Evolutionary conservation across 495 filamentous ascomycete species (phyloP).

Genomic region (Terfezia claveryi): DNA sequence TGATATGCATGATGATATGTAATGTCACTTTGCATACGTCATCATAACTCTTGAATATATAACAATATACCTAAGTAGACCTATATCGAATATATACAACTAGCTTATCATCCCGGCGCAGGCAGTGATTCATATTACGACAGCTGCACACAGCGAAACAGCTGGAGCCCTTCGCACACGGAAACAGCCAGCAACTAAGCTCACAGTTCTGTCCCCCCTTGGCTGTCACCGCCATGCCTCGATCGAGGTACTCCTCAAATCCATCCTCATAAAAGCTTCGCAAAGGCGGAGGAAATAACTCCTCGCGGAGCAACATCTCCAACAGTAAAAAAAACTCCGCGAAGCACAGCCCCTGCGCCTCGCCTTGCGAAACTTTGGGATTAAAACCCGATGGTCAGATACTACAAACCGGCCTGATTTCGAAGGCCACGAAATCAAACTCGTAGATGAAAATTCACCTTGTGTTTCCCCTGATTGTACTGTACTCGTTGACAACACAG

Average conservation of each 20-base stretch:
- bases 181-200: too few relatives aligned
- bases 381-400: constrained; percentile 42
- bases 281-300: constrained; percentile 7
- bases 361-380: constrained; percentile 28
- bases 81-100: too few relatives aligned
- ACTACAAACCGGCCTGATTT: constrained; percentile 55
- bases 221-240: too few relatives aligned
- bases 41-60: too few relatives aligned
- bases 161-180: too few relatives aligned
- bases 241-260: not conserved
- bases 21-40: too few relatives aligned
- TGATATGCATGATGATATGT: too few relatives aligned
- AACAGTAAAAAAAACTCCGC: constrained; percentile 34
- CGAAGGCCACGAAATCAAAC: constrained; percentile 47
- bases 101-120: too few relatives aligned
- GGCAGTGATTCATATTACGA: too few relatives aligned
- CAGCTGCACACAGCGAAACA: too few relatives aligned
- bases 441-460: constrained; percentile 49
- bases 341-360: constrained; percentile 30
- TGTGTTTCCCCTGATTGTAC: constrained; percentile 50
- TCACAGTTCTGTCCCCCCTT: too few relatives aligned
- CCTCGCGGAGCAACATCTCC: constrained; percentile 21
- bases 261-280: constrained; percentile 49
- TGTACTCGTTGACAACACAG: constrained; percentile 59
- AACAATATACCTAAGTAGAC: too few relatives aligned